Conservation (phyloP, 441 rosid species). For the Erysimum pusillum region DNA sequence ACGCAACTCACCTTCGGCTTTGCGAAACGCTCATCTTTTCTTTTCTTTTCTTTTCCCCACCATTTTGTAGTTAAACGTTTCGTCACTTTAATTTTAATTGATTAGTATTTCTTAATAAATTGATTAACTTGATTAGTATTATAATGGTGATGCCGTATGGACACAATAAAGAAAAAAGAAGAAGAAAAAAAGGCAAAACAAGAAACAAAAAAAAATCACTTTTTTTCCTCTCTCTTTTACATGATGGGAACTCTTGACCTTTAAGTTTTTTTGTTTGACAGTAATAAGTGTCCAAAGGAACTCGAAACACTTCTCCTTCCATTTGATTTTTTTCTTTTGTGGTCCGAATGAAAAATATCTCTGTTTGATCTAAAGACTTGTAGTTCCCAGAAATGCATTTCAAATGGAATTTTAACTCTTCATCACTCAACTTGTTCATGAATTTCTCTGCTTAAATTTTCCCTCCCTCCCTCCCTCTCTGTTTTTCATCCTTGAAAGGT, state of each 20-base stretch:
- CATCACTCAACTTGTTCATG: conserved; percentile 24
- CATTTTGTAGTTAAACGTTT: conserved; percentile 39
- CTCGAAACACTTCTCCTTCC: conserved; percentile 29
- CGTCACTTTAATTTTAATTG: conserved; percentile 27
- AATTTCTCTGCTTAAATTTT: conserved; percentile 23
- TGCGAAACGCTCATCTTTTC: background rate
- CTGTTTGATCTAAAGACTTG: conserved; percentile 4
- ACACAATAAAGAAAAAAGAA: conserved; percentile 27
- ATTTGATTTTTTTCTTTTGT: conserved; percentile 10
- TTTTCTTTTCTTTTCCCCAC: background rate
- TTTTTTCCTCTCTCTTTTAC: no score
- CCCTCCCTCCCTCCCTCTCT: conserved; percentile 8
- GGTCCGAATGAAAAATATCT: conserved; percentile 23
- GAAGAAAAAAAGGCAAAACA: background rate
- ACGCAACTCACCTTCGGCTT: conserved; percentile 30
- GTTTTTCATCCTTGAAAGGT: conserved; percentile 9
- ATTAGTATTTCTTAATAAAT: background rate
- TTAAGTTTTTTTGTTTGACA: conserved; percentile 21
- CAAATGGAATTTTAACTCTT: background rate
- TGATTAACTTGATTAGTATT: conserved; percentile 15
- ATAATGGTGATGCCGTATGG: conserved; percentile 26
- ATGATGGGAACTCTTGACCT: conserved; percentile 46
- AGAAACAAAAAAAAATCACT: background rate
- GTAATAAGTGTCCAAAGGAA: conserved; percentile 28
- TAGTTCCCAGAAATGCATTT: background rate